Percentiles rank a stretch among this genome's conserved stretches.
Evolutionary conservation across 495 filamentous ascomycete species (phyloP).

Genomic region (Lasiosphaeria ovina): DNA sequence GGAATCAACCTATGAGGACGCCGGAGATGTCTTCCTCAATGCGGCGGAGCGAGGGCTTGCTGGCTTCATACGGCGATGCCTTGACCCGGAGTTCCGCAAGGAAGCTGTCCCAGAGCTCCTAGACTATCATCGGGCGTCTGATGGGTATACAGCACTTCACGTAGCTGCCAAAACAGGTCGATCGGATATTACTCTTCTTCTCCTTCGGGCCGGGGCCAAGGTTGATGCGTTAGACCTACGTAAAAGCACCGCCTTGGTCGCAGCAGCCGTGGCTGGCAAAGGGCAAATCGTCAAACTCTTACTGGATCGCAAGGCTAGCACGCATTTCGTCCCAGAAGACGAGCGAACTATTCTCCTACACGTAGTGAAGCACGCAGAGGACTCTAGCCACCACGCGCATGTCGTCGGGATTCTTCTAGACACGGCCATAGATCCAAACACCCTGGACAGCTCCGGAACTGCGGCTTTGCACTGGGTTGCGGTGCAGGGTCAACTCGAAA

Average conservation of each 20-base stretch:
- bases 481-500: not conserved
- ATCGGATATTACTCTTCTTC: not conserved
- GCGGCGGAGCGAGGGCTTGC: not conserved
- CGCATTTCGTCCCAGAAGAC: not conserved
- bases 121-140: not conserved
- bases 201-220: not conserved
- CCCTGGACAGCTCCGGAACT: not conserved
- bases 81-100: not conserved
- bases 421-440: not conserved
- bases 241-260: not conserved
- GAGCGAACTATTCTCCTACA: not conserved
- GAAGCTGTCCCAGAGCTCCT: too few relatives aligned
- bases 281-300: not conserved
- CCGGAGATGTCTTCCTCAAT: not conserved
- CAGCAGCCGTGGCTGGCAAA: not conserved
- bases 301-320: not conserved
- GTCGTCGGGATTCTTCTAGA: not conserved
- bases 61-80: not conserved
- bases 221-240: not conserved
- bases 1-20: not conserved
- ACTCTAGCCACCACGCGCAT: not conserved
- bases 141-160: too few relatives aligned
- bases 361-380: not conserved
- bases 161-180: not conserved
- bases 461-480: not conserved